Evolutionary conservation across 371 early-diverging fungal species (phyloP).

Genomic region (Fennellomyces sp.): DNA sequence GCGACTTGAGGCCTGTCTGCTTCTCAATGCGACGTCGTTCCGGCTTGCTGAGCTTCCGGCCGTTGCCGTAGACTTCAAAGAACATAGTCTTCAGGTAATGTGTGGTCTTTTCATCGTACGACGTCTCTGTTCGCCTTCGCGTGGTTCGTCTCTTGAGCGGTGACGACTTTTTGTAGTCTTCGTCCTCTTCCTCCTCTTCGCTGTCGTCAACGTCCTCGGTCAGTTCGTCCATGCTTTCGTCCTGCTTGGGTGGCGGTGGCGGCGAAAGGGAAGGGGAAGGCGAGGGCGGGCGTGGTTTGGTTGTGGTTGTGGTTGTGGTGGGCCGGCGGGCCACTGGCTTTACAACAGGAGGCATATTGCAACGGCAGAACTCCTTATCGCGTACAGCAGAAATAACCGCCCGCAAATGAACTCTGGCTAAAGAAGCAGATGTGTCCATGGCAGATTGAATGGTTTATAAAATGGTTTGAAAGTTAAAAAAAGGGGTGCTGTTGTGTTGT

Average conservation of each 20-base stretch:
- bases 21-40: conserved; percentile 27
- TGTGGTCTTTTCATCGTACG: conserved; percentile 12
- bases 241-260: neutral
- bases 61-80: conserved; percentile 12
- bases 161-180: too few relatives aligned
- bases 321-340: conserved; percentile 43
- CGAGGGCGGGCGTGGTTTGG: neutral
- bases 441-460: neutral
- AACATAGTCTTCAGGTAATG: conserved; percentile 11
- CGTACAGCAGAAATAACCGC: conserved; percentile 7
- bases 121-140: conserved; percentile 10
- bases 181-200: too few relatives aligned
- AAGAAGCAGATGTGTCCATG: conserved; percentile 18
- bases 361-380: conserved; percentile 5
- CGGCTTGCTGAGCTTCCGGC: conserved; percentile 30
- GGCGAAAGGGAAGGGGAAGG: conserved; percentile 1
- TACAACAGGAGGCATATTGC: neutral
- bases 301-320: conserved; percentile 9
- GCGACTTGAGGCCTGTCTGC: conserved; percentile 33
- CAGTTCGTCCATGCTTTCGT: too few relatives aligned
- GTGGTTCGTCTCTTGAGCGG: neutral
- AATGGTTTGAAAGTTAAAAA: neutral
- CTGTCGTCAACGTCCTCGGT: too few relatives aligned
- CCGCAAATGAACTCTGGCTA: conserved; percentile 11
- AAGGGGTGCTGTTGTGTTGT: neutral